Base-by-base conservation (phyloP, 179 eudicot species). In the Patellifolia procumbens region DNA sequence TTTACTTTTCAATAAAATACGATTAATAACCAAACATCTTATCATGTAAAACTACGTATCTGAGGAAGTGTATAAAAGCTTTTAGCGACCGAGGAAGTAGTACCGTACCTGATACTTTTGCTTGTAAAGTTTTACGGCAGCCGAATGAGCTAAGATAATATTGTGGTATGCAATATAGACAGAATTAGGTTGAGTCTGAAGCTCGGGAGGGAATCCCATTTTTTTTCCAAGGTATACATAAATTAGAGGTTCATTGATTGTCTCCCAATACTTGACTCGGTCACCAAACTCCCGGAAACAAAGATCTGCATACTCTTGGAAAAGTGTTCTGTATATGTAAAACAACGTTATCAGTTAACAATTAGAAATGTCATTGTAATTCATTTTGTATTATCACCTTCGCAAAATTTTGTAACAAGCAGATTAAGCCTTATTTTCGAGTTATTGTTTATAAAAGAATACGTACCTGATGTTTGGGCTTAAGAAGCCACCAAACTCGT, bases 241-340 rank as follows among this genome's bases (percentile, higher is more conserved):
- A 0, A 67, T 45, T 9, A 32, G 74, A 51, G 87, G 84, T 32
- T 84, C 87, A 37, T 84, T 81, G 24, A 81, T 59, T 0, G 82
- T 84, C 12, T 32, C 51, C 87, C 82, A 84, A 24, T 56, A 43
- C 53, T 84, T 78, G 2, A 84, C 82, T 24, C 84, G 74, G 20
- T 84, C 84, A 12, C 87, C 87, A 53, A 84, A 81, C 9, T 66
- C 43, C n/a, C 67, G 60, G 26, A 78, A 83, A 17, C 84, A 83
- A 6, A 81, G 43, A 19, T 80, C 77, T 1, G 86, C 86, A 70
- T 42, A 83, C 6, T 79, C 35, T 32, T 32, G 29, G 55, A 83
- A 83, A 28, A 79, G 74, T n/a, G n/a, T n/a, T n/a, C n/a, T n/a
- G n/a, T n/a, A 0, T 79, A 78, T 2, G 83, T 79, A 39, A 5